Evolutionary conservation across 495 filamentous ascomycete genomes (phyloP).

Genomic region (Aspergillus ellipticus): DNA sequence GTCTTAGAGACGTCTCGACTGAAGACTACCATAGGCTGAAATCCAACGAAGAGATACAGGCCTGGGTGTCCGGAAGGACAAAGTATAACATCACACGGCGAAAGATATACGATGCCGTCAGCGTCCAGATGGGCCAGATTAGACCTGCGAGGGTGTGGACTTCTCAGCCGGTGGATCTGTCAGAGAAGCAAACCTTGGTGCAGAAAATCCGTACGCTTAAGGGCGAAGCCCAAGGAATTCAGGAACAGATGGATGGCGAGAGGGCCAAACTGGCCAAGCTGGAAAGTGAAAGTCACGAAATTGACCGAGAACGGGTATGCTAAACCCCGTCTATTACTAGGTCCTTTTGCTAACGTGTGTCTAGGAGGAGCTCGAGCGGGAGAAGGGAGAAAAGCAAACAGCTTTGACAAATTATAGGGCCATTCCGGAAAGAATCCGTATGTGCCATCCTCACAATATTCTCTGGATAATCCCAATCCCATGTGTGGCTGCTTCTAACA

Average conservation of each 20-base stretch:
- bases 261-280: conserved; percentile 41
- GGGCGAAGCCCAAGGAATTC: conserved; percentile 36
- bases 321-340: neutral
- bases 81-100: conserved; percentile 59
- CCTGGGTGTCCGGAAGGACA: conserved; percentile 61
- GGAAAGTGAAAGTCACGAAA: conserved; percentile 9
- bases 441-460: conserved; percentile 7
- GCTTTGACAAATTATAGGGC: conserved; percentile 57
- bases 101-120: conserved; percentile 66
- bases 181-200: conserved; percentile 51
- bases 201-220: conserved; percentile 40
- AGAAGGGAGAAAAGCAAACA: conserved; percentile 57
- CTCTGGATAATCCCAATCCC: too few species aligned
- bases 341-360: conserved; percentile 16
- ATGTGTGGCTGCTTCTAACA: conserved; percentile 13
- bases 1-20: conserved; percentile 57
- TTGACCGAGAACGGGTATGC: conserved; percentile 39
- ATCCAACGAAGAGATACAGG: conserved; percentile 40
- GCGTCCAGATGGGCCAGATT: conserved; percentile 57
- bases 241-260: conserved; percentile 28
- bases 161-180: conserved; percentile 65
- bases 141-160: conserved; percentile 64
- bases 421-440: conserved; percentile 69
- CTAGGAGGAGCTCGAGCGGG: conserved; percentile 43
- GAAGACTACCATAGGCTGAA: conserved; percentile 59